phyloP scores from a whole-genome alignment of 768 basidiomycete genomes.

The Termitomyces sp. region DNA sequence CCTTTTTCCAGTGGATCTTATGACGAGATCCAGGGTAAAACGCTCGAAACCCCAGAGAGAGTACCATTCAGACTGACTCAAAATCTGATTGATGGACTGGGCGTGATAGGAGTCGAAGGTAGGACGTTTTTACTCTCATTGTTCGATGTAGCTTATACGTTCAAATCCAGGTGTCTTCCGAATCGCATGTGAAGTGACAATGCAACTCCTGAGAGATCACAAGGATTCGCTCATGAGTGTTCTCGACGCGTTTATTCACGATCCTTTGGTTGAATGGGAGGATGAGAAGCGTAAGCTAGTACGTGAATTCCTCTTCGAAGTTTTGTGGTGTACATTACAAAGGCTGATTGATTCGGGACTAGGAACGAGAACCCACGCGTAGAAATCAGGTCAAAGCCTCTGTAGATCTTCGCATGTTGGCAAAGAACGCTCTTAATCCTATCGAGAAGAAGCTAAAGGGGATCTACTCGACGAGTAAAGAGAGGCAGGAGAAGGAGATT shows the following conservation, averaged over 20 bases:
- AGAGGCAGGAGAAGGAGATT: constrained; percentile 51
- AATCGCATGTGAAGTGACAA: constrained; percentile 85
- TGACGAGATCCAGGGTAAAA: constrained; percentile 51
- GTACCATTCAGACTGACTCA: constrained; percentile 95
- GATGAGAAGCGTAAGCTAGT: constrained; percentile 72
- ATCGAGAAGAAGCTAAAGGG: constrained; percentile 86
- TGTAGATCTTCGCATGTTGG: constrained; percentile 61
- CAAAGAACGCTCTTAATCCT: constrained; percentile 71
- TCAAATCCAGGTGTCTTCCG: constrained; percentile 72
- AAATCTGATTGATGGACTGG: constrained; percentile 89
- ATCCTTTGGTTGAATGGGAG: constrained; percentile 96
- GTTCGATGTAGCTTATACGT: background rate
- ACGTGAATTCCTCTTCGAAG: constrained; percentile 7
- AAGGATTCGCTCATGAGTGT: constrained; percentile 93
- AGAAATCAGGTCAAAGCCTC: constrained; percentile 45
- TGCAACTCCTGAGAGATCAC: constrained; percentile 85
- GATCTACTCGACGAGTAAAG: constrained; percentile 52
- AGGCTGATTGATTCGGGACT: background rate
- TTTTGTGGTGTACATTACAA: too few relatives aligned
- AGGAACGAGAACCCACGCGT: constrained; percentile 39
- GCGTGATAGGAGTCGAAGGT: constrained; percentile 93
- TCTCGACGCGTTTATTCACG: constrained; percentile 94
- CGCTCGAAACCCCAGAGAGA: constrained; percentile 82
- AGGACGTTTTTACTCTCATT: constrained; percentile 2
- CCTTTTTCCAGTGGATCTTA: background rate